phyloP scores from a whole-genome alignment of 768 basidiomycete species.

The Suillus discolor region DNA sequence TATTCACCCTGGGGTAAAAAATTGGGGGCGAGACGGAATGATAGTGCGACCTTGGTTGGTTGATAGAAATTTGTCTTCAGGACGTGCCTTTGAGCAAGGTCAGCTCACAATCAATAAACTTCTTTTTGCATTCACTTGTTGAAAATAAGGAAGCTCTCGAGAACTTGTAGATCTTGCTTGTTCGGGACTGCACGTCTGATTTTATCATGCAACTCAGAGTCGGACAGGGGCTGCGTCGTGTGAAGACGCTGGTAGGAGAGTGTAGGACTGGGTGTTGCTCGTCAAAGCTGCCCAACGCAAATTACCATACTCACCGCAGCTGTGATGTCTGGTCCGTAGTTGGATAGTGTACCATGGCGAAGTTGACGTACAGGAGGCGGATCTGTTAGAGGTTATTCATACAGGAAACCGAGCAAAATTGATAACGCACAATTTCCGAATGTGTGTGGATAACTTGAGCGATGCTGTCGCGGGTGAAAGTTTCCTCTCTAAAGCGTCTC shows the following conservation, averaged over 20 bases:
- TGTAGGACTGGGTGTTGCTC: slow-evolving; percentile 66
- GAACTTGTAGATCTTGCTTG: slow-evolving; percentile 91
- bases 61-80: slow-evolving; percentile 99
- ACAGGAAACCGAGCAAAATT: not conserved
- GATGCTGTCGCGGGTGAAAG: slow-evolving; percentile 95
- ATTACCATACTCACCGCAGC: slow-evolving; percentile 59
- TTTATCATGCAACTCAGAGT: slow-evolving; percentile 84
- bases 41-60: slow-evolving; percentile 95
- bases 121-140: slow-evolving; percentile 63
- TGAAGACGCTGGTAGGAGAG: slow-evolving; percentile 94
- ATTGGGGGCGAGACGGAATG: slow-evolving; percentile 90
- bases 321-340: slow-evolving; percentile 52
- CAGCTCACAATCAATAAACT: slow-evolving; percentile 4
- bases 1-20: slow-evolving; percentile 97
- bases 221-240: slow-evolving; percentile 79
- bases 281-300: not conserved
- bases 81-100: slow-evolving; percentile 56
- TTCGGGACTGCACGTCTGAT: slow-evolving; percentile 83
- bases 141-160: slow-evolving; percentile 94
- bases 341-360: slow-evolving; percentile 95
- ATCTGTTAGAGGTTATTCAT: slow-evolving; percentile 49
- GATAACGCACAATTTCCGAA: slow-evolving; percentile 74
- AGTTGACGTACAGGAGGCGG: slow-evolving; percentile 93
- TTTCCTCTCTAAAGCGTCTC: slow-evolving; percentile 95
- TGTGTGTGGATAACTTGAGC: slow-evolving; percentile 84